Base-by-base conservation (phyloP, 352 stramenopile genomes). In the Phytophthora pistaciae region DNA sequence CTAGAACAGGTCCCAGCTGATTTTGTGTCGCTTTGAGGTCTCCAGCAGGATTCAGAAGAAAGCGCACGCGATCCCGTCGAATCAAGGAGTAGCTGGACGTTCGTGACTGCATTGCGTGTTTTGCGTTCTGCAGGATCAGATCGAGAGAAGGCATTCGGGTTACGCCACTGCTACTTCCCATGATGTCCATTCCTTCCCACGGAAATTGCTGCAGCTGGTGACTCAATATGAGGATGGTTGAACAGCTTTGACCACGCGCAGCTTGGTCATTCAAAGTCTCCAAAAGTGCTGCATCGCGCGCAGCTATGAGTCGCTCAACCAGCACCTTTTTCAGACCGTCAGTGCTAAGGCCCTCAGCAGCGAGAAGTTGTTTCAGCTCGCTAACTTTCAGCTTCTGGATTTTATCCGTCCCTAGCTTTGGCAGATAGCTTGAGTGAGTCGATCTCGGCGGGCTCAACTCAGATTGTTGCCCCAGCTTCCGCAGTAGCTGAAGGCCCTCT, bases 61-160 rank as follows among this genome's bases (percentile, higher is more conserved):
- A 96, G 2, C 82, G 74, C 9, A 93, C 80, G 1, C 66, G 63
- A 6, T 81, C 53, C 46, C 79, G 67, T 65, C 66, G 59, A 33
- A 90, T 53, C 10, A 40, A 23, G 25, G 49, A 61, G 38, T 31
- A 44, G 14, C 23, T 38, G 11, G 23, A n/a, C 11, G 50, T 21
- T 13, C 23, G 25, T 56, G 50, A 36, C 31, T 36, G 50, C 14
- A 33, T 36, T 16, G 18, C 29, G 5, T 36, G 40, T 4, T 61
- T 62, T 10, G 71, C 50, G 52, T 88, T 88, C 49, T 79, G 61
- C 42, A 92, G 13, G 29, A 90, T 70, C 31, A 92, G 36, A 52
- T 93, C 83, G 27, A 93, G 70, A 1, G 86, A 95, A 13, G 88
- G 88, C 84, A 96, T 93, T 14, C 89, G 83, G 23, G 84, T 92